These are phyloP conservation scores for Quercus parvula DNA, from an alignment of 306 rosid genomes.

Conservation along the genomic window DNA sequence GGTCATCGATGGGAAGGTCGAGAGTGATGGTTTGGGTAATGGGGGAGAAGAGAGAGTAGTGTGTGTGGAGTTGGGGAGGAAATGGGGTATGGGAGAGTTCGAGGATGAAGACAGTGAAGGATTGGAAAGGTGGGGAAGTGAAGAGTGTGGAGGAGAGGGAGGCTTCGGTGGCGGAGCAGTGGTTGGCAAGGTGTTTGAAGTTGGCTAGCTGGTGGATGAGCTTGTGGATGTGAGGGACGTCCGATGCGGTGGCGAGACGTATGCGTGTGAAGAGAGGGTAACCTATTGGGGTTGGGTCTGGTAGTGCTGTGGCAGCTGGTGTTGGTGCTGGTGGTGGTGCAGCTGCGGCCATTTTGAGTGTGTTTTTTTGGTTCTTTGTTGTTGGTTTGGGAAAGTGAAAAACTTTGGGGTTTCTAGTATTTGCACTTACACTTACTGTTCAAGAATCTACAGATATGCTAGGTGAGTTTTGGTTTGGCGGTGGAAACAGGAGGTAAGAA, in stretches of 20 bases:
- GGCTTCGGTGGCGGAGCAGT: slow-evolving; percentile 61
- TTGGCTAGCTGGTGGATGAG: slow-evolving; percentile 80
- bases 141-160: slow-evolving; percentile 68
- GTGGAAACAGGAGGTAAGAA: no score
- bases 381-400: background rate
- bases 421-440: background rate
- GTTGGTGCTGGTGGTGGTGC: slow-evolving; percentile 84
- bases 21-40: slow-evolving; percentile 18
- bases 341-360: slow-evolving; percentile 56
- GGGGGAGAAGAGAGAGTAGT: slow-evolving; percentile 30
- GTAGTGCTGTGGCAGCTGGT: slow-evolving; percentile 16
- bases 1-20: slow-evolving; percentile 61
- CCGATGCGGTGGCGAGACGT: slow-evolving; percentile 60
- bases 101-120: slow-evolving; percentile 77
- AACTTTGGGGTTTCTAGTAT: background rate
- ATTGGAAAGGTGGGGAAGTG: slow-evolving; percentile 57
- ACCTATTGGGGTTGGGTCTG: slow-evolving; percentile 36
- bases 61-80: background rate
- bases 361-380: background rate
- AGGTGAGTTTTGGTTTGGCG: no score
- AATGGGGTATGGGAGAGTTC: slow-evolving; percentile 64
- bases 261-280: slow-evolving; percentile 64
- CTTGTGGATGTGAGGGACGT: slow-evolving; percentile 82
- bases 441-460: no score
- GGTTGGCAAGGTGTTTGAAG: slow-evolving; percentile 72